Conservation (phyloP, 2,329 filamentous ascomycete genomes). For the Apiospora sp. region DNA sequence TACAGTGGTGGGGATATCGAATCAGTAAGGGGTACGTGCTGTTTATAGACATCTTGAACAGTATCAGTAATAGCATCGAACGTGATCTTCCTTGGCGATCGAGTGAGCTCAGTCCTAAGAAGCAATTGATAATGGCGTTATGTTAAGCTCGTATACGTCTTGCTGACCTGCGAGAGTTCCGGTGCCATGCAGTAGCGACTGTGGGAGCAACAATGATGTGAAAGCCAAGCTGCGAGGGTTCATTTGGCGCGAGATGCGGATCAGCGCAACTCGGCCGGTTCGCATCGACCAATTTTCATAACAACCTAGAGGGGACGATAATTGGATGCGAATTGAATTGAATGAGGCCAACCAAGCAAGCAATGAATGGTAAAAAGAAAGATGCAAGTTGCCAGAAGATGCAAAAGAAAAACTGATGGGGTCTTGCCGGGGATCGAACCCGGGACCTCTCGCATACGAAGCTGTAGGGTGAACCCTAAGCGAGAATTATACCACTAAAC, state of each 20-base stretch:
- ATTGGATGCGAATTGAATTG: not conserved
- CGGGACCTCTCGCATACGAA: constrained; percentile 26
- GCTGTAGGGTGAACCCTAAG: constrained; percentile 22
- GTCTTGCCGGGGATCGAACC: constrained; percentile 26
- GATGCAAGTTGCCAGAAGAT: not conserved
- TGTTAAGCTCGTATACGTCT: not conserved
- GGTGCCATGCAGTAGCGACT: not conserved
- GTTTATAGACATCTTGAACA: not conserved
- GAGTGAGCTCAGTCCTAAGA: not conserved
- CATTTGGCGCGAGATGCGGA: too few relatives aligned
- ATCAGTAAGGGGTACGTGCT: not conserved
- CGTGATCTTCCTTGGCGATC: not conserved
- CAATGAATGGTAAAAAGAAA: not conserved
- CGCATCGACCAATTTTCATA: not conserved
- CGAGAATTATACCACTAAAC: constrained; percentile 27
- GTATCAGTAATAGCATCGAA: not conserved
- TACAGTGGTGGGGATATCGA: not conserved
- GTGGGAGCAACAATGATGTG: not conserved
- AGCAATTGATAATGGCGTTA: not conserved
- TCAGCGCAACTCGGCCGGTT: not conserved
- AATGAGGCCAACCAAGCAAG: not conserved
- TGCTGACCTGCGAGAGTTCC: not conserved
- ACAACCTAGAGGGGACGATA: not conserved
- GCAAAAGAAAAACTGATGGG: constrained; percentile 16
- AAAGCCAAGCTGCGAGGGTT: too few relatives aligned